phyloP scores from a whole-genome alignment of 371 early-diverging fungal genomes.

The Mortierella sp. region DNA sequence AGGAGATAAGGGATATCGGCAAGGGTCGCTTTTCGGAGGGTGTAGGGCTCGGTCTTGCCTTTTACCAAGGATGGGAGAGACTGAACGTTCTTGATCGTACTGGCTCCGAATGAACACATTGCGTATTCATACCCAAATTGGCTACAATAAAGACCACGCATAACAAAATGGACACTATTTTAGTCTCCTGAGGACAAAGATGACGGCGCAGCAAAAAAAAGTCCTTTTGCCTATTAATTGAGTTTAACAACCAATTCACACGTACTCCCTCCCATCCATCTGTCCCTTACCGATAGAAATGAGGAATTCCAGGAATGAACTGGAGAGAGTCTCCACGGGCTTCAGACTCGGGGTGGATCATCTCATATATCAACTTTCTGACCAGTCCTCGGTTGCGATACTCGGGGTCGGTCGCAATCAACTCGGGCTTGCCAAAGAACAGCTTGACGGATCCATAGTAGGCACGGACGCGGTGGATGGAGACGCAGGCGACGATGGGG shows the following conservation, averaged over 20 bases:
- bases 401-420: conserved; percentile 34
- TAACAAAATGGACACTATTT: background rate
- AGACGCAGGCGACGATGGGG: conserved; percentile 36
- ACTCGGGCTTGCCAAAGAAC: conserved; percentile 32
- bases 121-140: conserved; percentile 53
- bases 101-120: conserved; percentile 6
- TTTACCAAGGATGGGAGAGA: conserved; percentile 27
- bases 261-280: background rate
- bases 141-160: background rate
- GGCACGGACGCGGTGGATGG: conserved; percentile 19
- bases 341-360: conserved; percentile 45
- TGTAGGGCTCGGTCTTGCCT: conserved; percentile 29
- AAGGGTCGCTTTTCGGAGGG: conserved; percentile 31
- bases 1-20: conserved; percentile 35
- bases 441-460: conserved; percentile 30
- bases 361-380: conserved; percentile 31
- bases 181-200: background rate
- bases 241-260: background rate
- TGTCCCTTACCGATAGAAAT: conserved; percentile 31
- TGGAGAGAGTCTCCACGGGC: conserved; percentile 42
- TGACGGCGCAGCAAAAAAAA: background rate
- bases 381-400: conserved; percentile 41
- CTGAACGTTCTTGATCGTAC: conserved; percentile 24
- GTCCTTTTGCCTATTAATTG: background rate
- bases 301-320: conserved; percentile 44